phyloP scores from a whole-genome alignment of 495 filamentous ascomycete genomes.

The Aspergillus ellipticus region DNA sequence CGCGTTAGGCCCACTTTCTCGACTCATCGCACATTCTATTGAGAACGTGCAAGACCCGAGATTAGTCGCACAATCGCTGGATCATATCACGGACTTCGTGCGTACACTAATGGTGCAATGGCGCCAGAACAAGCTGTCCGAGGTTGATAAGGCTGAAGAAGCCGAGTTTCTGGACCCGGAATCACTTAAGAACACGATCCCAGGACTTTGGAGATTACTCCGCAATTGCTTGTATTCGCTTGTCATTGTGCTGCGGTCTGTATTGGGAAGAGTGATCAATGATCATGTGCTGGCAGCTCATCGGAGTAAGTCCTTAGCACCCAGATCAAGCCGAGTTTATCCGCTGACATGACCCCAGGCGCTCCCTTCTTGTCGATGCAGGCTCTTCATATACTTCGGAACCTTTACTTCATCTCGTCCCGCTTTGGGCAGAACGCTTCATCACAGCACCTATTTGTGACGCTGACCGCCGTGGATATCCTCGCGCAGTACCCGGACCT shows the following conservation, averaged over 20 bases:
- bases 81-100: conserved; percentile 68
- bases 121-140: conserved; percentile 78
- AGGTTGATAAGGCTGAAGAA: conserved; percentile 78
- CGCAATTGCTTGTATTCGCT: conserved; percentile 75
- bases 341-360: conserved; percentile 26
- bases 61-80: conserved; percentile 63
- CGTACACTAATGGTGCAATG: conserved; percentile 72
- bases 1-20: conserved; percentile 74
- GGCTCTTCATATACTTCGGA: conserved; percentile 72
- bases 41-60: conserved; percentile 59
- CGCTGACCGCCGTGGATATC: conserved; percentile 84
- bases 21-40: conserved; percentile 69
- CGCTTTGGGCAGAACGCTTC: conserved; percentile 70
- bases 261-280: conserved; percentile 64
- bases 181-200: conserved; percentile 63
- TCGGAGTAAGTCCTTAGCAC: conserved; percentile 41
- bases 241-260: conserved; percentile 70
- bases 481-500: conserved; percentile 69
- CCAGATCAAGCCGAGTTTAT: not conserved
- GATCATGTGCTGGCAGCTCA: conserved; percentile 51
- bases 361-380: conserved; percentile 73
- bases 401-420: conserved; percentile 84
- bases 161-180: conserved; percentile 63
- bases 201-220: conserved; percentile 76
- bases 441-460: conserved; percentile 79